Evolutionary conservation across 2,329 filamentous ascomycete genomes (phyloP).

Genomic region (Fusarium tuaranense): DNA sequence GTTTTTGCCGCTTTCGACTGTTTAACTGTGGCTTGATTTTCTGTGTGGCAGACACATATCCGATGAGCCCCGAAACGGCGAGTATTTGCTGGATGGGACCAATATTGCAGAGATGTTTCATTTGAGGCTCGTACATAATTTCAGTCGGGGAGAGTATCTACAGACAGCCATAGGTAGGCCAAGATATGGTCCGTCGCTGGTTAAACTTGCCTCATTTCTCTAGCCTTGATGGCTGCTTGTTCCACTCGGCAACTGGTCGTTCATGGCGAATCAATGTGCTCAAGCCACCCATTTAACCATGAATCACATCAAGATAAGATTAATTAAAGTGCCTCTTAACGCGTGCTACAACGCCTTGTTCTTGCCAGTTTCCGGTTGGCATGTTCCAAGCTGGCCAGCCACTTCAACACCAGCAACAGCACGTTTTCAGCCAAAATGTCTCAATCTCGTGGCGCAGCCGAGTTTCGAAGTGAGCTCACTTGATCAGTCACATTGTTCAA

Average conservation of each 20-base stretch:
- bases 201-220: neutral
- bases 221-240: neutral
- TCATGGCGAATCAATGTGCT: neutral
- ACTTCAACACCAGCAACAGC: neutral
- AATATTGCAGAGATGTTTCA: slow-evolving; percentile 1
- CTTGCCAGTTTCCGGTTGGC: neutral
- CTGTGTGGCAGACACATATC: neutral
- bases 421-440: neutral
- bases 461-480: neutral
- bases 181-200: neutral
- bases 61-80: neutral
- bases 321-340: neutral
- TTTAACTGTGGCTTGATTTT: slow-evolving; percentile 4
- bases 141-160: too few species aligned
- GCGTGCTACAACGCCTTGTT: neutral
- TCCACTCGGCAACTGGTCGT: neutral
- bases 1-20: neutral
- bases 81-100: neutral
- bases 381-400: neutral
- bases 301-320: neutral
- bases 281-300: neutral
- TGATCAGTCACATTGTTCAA: neutral
- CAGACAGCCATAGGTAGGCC: neutral
- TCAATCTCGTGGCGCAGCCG: neutral
- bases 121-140: neutral